phyloP scores from a whole-genome alignment of 768 basidiomycete genomes.

The Mycena rebaudengoi region DNA sequence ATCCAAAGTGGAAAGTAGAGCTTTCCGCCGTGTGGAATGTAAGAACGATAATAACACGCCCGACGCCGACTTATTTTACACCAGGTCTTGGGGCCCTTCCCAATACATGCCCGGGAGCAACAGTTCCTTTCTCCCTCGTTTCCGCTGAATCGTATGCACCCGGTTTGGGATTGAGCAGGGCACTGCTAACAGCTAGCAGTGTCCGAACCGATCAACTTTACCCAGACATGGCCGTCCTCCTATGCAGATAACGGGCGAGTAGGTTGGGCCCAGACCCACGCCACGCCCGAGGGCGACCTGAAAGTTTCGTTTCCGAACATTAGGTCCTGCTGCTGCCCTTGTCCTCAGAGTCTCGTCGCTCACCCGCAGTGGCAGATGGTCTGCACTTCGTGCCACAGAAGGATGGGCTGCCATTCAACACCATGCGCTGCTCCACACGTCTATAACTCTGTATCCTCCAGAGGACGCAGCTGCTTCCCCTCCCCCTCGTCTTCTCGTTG shows the following conservation, averaged over 20 bases:
- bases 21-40: conserved; percentile 49
- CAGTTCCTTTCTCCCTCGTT: conserved; percentile 83
- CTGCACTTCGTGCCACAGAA: conserved; percentile 73
- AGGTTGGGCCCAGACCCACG: conserved; percentile 59
- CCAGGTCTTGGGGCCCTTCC: conserved; percentile 85
- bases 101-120: conserved; percentile 85
- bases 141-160: conserved; percentile 71
- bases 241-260: conserved; percentile 69
- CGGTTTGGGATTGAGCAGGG: no score
- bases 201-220: conserved; percentile 57
- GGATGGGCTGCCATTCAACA: conserved; percentile 92
- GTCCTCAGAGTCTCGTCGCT: neutral
- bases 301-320: conserved; percentile 71
- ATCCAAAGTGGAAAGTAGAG: conserved; percentile 33
- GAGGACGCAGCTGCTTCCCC: conserved; percentile 2
- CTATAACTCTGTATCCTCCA: conserved; percentile 65
- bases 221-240: conserved; percentile 68
- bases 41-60: no score
- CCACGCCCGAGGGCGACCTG: conserved; percentile 56
- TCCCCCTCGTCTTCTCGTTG: conserved; percentile 60
- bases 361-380: conserved; percentile 63
- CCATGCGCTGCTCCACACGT: conserved; percentile 73
- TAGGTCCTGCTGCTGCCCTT: conserved; percentile 46
- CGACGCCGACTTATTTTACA: no score
- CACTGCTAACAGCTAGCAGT: no score